Percentiles rank a stretch among this genome's conserved stretches.
Conservation (phyloP, 2,329 filamentous ascomycete species). For the Ceratocystis eucalypticola region DNA sequence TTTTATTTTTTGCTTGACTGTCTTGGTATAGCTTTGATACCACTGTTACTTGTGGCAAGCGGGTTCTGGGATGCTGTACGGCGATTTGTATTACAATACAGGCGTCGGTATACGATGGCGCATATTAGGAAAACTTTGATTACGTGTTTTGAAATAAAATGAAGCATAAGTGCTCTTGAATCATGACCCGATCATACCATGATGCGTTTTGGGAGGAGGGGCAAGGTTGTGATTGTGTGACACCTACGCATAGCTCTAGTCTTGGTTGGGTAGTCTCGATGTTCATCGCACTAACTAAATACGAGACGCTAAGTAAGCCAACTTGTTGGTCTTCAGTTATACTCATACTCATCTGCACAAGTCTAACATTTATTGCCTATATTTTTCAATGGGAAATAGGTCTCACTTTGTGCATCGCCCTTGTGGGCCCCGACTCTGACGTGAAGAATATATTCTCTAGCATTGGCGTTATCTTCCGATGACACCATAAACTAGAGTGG, state of each 20-base stretch:
- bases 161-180: not conserved
- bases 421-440: slow-evolving; percentile 27
- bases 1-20: not conserved
- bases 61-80: not conserved
- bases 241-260: not conserved
- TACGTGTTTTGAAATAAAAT: not conserved
- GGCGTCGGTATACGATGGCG: slow-evolving; percentile 8
- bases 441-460: slow-evolving; percentile 50
- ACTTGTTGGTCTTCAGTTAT: not conserved
- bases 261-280: slow-evolving; percentile 8
- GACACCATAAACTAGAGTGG: slow-evolving; percentile 55
- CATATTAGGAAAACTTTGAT: slow-evolving; percentile 2
- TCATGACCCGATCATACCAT: not conserved
- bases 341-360: not conserved
- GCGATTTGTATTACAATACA: slow-evolving; percentile 1
- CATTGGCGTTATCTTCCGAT: slow-evolving; percentile 52
- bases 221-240: slow-evolving; percentile 6
- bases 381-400: slow-evolving; percentile 29
- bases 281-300: not conserved
- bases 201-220: not conserved
- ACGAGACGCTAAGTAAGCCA: not conserved
- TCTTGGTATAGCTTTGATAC: not conserved
- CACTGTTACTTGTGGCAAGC: not conserved
- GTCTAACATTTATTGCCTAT: not conserved
- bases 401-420: slow-evolving; percentile 28